Evolutionary conservation across 352 stramenopile genomes (phyloP), one percentile per base, ranked within the genome.

Genomic region (Pythium sp.): DNA sequence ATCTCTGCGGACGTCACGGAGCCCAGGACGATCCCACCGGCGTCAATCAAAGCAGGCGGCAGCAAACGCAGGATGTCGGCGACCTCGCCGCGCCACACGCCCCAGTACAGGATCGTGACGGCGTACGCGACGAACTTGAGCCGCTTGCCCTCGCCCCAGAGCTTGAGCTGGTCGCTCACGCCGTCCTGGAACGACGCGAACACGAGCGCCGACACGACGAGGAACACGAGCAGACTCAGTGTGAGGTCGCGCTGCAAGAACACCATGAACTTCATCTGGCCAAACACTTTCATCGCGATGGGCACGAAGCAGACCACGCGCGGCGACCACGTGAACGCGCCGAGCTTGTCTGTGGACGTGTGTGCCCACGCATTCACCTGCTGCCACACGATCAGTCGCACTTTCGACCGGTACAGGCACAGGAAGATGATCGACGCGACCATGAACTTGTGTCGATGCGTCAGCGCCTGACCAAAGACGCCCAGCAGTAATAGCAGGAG

Each of bases 381-480:
- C 2, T 41, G 59, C 46, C 83, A 38, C 8, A 43, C 74, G n/a
- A 72, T 65, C n/a, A 71, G 56, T 26, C 81, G 79, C 12, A 93
- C 69, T 65, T 82, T 67, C 18, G 85, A 91, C 59, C 75, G 85
- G 65, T 82, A 87, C 2, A 91, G n/a, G 26, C 81, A 88, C 24
- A 92, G 72, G 2, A 86, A 60, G 41, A 93, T 32, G 69, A 93
- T 91, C 1, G 81, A 91, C 30, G 87, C 66, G 20, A 83, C 71
- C 85, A 93, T 93, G 56, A 93, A 73, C 57, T 88, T 91, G 62
- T 93, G 82, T 24, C 80, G 77, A 65, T 92, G 85, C 67, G 88
- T 77, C 6, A 85, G 57, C 20, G 73, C 78, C 58, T 92, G 83
- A 2, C 68, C 72, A 15, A 89, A 69, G 7, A 92, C 26, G 2